A percentile compares a stretch with the other conserved stretches of the same genome.
Conservation (phyloP, 2,329 filamentous ascomycete genomes). For the Colletotrichum neosansevieriae region DNA sequence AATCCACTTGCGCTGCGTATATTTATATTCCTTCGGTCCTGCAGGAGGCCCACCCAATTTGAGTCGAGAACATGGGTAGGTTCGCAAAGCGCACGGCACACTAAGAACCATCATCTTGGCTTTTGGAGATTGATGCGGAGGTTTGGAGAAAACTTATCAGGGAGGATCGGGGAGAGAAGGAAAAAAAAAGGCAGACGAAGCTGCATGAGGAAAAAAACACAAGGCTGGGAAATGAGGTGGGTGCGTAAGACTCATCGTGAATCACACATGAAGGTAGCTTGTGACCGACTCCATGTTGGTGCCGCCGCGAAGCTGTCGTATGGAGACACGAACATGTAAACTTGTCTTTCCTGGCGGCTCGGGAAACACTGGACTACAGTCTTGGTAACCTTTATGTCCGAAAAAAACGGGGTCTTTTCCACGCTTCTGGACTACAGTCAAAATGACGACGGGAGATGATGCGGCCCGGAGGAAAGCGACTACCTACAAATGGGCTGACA, state of each 20-base stretch:
- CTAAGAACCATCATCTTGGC: neutral
- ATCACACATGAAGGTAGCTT: neutral
- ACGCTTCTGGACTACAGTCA: too few species aligned
- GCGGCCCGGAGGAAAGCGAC: slow-evolving; percentile 22
- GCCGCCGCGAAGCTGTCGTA: neutral
- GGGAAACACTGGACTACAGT: too few species aligned
- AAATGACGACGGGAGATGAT: slow-evolving; percentile 5
- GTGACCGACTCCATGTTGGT: neutral
- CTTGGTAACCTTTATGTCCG: too few species aligned
- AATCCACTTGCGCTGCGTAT: slow-evolving; percentile 19
- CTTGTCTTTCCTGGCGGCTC: neutral
- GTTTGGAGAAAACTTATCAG: neutral
- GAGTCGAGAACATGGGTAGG: slow-evolving; percentile 13
- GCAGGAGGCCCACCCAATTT: slow-evolving; percentile 33
- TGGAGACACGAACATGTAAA: neutral
- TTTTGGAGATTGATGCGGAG: neutral
- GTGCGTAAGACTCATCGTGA: neutral
- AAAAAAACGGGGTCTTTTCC: too few species aligned
- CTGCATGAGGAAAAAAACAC: neutral
- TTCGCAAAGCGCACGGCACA: slow-evolving; percentile 27
- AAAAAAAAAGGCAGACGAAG: neutral
- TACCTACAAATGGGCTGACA: slow-evolving; percentile 32
- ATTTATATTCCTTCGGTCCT: slow-evolving; percentile 19
- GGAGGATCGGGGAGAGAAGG: neutral
- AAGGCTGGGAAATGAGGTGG: neutral